Evolutionary conservation across 176 grass and related monocot species (phyloP).

Genomic region (Musa troglodytarum): DNA sequence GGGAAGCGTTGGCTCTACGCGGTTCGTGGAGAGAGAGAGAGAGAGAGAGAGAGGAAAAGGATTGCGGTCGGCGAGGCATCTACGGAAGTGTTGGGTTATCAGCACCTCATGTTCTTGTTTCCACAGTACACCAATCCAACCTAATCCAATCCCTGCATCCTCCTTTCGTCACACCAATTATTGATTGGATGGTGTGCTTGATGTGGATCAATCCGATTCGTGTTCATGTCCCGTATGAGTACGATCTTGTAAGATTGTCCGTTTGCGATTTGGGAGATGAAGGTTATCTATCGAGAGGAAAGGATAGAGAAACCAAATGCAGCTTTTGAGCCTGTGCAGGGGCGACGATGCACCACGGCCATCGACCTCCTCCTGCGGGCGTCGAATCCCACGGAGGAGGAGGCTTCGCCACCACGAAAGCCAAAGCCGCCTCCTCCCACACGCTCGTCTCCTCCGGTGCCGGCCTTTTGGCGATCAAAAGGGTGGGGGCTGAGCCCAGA

Average conservation of each 20-base stretch:
- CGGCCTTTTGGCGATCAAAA: not conserved
- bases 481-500: not conserved
- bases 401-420: not conserved
- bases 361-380: too few species aligned
- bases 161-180: too few species aligned
- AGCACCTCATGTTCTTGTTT: not conserved
- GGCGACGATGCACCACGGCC: too few species aligned
- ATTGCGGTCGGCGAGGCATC: not conserved
- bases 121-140: not conserved
- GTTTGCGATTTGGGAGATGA: too few species aligned
- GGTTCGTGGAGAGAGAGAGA: not conserved
- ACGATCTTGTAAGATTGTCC: too few species aligned
- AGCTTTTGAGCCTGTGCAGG: too few species aligned
- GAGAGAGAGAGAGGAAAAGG: not conserved
- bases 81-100: not conserved
- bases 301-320: too few species aligned
- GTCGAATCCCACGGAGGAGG: not conserved
- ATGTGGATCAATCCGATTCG: not conserved
- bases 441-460: not conserved
- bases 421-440: not conserved
- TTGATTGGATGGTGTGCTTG: not conserved
- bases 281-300: too few species aligned
- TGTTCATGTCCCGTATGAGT: too few species aligned
- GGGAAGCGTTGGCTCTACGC: conserved; percentile 8
- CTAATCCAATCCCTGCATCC: too few species aligned